Evolutionary conservation across 225 moss, liverwort and hornwort genomes (phyloP).

Genomic region (Asterella californica): DNA sequence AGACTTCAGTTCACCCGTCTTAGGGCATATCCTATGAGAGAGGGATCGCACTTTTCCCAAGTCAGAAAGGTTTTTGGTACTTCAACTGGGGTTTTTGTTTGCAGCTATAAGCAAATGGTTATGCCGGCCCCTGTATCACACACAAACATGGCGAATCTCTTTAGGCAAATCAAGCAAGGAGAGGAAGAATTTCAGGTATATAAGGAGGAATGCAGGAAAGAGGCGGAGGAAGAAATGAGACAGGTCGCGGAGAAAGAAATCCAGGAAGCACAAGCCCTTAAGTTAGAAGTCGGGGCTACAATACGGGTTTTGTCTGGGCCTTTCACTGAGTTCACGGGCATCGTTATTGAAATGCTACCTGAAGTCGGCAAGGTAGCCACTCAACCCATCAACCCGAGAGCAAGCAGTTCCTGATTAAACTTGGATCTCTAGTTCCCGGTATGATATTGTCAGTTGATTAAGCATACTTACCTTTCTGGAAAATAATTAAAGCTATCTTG

Average conservation of each 20-base stretch:
- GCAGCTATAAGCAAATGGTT: slow-evolving; percentile 72
- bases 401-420: background rate
- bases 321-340: slow-evolving; percentile 76
- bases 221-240: slow-evolving; percentile 40
- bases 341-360: slow-evolving; percentile 53
- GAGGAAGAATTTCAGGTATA: slow-evolving; percentile 64
- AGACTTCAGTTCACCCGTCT: too few relatives aligned
- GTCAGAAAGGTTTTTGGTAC: background rate
- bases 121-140: slow-evolving; percentile 88
- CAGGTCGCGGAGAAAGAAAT: slow-evolving; percentile 15
- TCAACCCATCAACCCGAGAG: background rate
- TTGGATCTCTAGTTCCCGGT: background rate
- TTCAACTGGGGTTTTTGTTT: background rate
- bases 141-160: slow-evolving; percentile 61
- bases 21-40: too few relatives aligned
- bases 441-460: background rate
- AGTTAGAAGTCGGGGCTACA: slow-evolving; percentile 58
- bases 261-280: slow-evolving; percentile 25
- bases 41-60: too few relatives aligned
- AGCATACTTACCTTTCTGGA: background rate
- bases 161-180: slow-evolving; percentile 50
- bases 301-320: slow-evolving; percentile 74
- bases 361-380: slow-evolving; percentile 48
- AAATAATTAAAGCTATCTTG: background rate
- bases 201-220: slow-evolving; percentile 53